A percentile compares a stretch with the other conserved stretches of the same genome.
Evolutionary conservation across 1,139 yeast genomes (phyloP).

Genomic region (Eremothecium cymbalariae): DNA sequence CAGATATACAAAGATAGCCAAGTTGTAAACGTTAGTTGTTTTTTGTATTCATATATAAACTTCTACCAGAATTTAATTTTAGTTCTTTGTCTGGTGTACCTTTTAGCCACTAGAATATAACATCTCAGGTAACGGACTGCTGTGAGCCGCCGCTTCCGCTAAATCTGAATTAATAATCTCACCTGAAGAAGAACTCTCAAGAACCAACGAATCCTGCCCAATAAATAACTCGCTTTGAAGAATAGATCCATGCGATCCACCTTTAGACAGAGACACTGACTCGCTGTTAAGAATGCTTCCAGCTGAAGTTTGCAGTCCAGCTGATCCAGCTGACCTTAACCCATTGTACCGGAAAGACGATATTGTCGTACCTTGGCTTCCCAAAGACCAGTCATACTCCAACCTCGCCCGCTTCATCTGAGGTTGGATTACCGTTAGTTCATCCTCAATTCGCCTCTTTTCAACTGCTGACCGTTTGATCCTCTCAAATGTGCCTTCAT

Average conservation of each 20-base stretch:
- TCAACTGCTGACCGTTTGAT: constrained; percentile 1
- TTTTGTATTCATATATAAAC: no score
- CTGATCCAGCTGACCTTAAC: not conserved
- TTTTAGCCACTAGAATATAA: constrained; percentile 1
- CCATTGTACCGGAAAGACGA: not conserved
- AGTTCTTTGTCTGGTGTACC: no score
- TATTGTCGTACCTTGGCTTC: constrained; percentile 4
- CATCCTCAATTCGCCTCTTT: not conserved
- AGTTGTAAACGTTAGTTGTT: no score
- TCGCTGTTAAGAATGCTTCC: constrained; percentile 5
- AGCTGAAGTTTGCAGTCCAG: constrained; percentile 1
- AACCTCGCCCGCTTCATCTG: not conserved
- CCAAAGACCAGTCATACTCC: constrained; percentile 1
- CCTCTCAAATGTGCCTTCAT: constrained; percentile 8
- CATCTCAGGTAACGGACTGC: constrained; percentile 8
- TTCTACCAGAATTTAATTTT: no score
- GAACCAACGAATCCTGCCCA: constrained; percentile 1
- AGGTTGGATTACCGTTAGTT: constrained; percentile 1
- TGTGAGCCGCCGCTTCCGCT: constrained; percentile 5
- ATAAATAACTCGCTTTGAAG: constrained; percentile 6
- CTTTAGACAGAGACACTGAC: not conserved
- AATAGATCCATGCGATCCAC: constrained; percentile 8
- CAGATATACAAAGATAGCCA: no score
- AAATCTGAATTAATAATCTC: constrained; percentile 4
- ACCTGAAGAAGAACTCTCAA: not conserved